phyloP scores from a whole-genome alignment of 768 basidiomycete genomes.

The Galerina marginata region DNA sequence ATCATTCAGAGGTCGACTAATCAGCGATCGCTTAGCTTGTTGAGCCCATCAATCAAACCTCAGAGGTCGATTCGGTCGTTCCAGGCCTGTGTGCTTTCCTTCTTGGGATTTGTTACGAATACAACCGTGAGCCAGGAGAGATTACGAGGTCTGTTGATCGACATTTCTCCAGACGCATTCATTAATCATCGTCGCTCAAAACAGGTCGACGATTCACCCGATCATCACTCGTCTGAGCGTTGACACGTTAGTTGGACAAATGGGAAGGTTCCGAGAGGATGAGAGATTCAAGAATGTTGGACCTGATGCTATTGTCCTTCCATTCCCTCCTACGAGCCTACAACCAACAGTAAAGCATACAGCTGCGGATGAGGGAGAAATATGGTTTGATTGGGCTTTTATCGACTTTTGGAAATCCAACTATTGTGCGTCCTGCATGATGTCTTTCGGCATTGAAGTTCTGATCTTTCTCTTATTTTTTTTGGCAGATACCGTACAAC shows the following conservation, averaged over 20 bases:
- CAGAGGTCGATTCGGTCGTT: slow-evolving; percentile 83
- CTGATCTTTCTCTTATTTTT: not conserved
- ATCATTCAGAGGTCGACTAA: not conserved
- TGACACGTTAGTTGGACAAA: slow-evolving; percentile 86
- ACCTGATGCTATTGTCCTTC: slow-evolving; percentile 79
- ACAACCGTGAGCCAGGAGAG: slow-evolving; percentile 93
- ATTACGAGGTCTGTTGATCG: slow-evolving; percentile 75
- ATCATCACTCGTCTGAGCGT: slow-evolving; percentile 91
- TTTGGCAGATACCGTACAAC: slow-evolving; percentile 71
- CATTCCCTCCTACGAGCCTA: slow-evolving; percentile 42
- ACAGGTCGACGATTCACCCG: slow-evolving; percentile 82
- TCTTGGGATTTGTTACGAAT: slow-evolving; percentile 94
- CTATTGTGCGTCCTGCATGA: slow-evolving; percentile 67
- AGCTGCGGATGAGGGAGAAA: slow-evolving; percentile 71
- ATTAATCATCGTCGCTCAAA: not conserved
- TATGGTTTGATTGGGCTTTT: slow-evolving; percentile 99
- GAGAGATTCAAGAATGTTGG: slow-evolving; percentile 90
- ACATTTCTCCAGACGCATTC: slow-evolving; percentile 1
- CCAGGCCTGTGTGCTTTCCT: slow-evolving; percentile 92
- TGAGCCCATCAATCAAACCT: slow-evolving; percentile 90
- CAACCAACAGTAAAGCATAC: slow-evolving; percentile 42
- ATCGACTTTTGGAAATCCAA: slow-evolving; percentile 99
- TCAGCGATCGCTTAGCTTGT: slow-evolving; percentile 65
- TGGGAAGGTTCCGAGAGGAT: slow-evolving; percentile 89
- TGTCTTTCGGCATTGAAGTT: not conserved